Evolutionary conservation across 2,329 filamentous ascomycete species (phyloP).

Genomic region (Colletotrichum graminicola): DNA sequence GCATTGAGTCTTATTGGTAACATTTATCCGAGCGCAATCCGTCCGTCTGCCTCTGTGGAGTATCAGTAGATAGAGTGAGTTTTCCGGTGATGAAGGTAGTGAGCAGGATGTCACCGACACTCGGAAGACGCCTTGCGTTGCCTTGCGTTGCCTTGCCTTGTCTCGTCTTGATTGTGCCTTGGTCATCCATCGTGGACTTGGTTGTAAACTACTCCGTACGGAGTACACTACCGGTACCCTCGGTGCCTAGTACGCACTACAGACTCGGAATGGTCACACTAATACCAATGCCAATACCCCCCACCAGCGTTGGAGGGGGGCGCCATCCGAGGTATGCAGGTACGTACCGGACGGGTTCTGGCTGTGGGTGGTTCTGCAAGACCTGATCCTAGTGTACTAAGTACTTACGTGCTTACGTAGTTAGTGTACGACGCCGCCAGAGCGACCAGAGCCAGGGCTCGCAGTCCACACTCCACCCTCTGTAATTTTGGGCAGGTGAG

Average conservation of each 20-base stretch:
- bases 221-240: no score
- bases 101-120: slow-evolving; percentile 4
- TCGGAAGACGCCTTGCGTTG: background rate
- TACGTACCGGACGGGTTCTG: slow-evolving; percentile 15
- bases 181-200: background rate
- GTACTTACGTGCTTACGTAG: no score
- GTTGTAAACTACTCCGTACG: background rate
- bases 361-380: background rate
- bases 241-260: no score
- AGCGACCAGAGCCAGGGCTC: background rate
- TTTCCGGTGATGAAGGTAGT: slow-evolving; percentile 11
- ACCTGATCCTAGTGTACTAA: background rate
- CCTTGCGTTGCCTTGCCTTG: slow-evolving; percentile 14
- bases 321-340: background rate
- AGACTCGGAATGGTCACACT: no score
- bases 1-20: background rate
- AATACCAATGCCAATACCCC: no score
- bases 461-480: slow-evolving; percentile 9
- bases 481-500: slow-evolving; percentile 36
- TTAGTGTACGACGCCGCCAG: background rate
- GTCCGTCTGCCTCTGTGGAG: background rate
- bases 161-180: slow-evolving; percentile 11
- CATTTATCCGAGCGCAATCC: background rate
- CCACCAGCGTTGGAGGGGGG: background rate
- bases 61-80: no score